A percentile compares a stretch with the other conserved stretches of the same genome.
phyloP scores from a whole-genome alignment of 805 yeast genomes.

The Kuraishia piskuri region DNA sequence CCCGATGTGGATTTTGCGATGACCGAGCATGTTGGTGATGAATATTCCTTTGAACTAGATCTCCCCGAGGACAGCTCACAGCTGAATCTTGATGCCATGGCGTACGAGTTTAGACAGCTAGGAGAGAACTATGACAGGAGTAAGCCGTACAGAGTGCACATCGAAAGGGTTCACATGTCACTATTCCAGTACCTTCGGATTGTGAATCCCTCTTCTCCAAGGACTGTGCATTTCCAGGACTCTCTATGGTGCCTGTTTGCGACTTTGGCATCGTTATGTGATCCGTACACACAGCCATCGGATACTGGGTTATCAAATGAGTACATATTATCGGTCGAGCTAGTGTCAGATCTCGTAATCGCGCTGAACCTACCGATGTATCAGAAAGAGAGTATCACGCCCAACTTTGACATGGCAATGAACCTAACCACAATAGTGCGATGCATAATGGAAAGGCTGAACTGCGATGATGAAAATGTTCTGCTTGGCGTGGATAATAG shows the following conservation, averaged over 20 bases:
- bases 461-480: conserved; percentile 32
- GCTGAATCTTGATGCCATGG: neutral
- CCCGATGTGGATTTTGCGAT: neutral
- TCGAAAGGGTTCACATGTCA: neutral
- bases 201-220: neutral
- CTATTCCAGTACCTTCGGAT: neutral
- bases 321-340: conserved; percentile 44
- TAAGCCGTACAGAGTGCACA: neutral
- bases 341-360: conserved; percentile 42
- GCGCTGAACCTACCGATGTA: conserved; percentile 27
- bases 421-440: conserved; percentile 27
- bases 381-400: conserved; percentile 8
- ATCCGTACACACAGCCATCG: conserved; percentile 65
- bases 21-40: neutral
- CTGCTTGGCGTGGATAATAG: conserved; percentile 32
- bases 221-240: neutral
- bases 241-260: neutral
- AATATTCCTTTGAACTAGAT: conserved; percentile 1
- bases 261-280: conserved; percentile 32
- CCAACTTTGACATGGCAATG: conserved; percentile 23
- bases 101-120: neutral
- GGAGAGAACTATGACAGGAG: neutral
- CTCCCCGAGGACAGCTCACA: neutral
- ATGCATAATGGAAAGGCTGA: conserved; percentile 24
- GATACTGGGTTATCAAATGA: conserved; percentile 41